Conservation (phyloP, 228 moss, liverwort and hornwort species). For the Sphagnum fallax region DNA sequence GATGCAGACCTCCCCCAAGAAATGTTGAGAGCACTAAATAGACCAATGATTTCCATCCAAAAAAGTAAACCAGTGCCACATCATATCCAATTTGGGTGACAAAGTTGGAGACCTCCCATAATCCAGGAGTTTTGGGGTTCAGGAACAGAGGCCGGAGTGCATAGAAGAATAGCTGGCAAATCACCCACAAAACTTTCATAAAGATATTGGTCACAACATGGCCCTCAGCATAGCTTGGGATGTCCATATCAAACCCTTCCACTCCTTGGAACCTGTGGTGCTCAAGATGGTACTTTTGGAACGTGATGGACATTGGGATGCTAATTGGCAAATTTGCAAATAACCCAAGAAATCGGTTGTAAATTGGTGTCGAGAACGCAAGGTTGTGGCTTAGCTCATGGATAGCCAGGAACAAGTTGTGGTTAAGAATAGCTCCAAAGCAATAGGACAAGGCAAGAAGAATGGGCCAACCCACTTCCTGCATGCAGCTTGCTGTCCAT, state of each 20-base stretch:
- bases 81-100: constrained; percentile 53
- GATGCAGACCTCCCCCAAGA: constrained; percentile 93
- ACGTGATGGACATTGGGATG: constrained; percentile 95
- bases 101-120: constrained; percentile 85
- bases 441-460: constrained; percentile 64
- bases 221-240: constrained; percentile 88
- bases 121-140: constrained; percentile 84
- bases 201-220: constrained; percentile 60
- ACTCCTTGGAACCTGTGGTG: constrained; percentile 96
- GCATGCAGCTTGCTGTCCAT: constrained; percentile 57
- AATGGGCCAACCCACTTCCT: constrained; percentile 51
- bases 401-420: constrained; percentile 92
- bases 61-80: constrained; percentile 40
- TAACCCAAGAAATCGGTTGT: constrained; percentile 78
- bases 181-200: constrained; percentile 61
- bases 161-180: constrained; percentile 95
- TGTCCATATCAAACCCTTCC: constrained; percentile 95
- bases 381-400: constrained; percentile 97
- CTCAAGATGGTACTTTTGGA: constrained; percentile 96
- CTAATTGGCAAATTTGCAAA: constrained; percentile 84
- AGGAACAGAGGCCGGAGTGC: constrained; percentile 83
- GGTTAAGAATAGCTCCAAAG: constrained; percentile 92
- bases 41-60: constrained; percentile 63
- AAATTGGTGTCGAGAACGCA: constrained; percentile 56
- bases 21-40: constrained; percentile 87